Evolutionary conservation across 495 filamentous ascomycete genomes (phyloP).

Genomic region (Neurospora sp.): DNA sequence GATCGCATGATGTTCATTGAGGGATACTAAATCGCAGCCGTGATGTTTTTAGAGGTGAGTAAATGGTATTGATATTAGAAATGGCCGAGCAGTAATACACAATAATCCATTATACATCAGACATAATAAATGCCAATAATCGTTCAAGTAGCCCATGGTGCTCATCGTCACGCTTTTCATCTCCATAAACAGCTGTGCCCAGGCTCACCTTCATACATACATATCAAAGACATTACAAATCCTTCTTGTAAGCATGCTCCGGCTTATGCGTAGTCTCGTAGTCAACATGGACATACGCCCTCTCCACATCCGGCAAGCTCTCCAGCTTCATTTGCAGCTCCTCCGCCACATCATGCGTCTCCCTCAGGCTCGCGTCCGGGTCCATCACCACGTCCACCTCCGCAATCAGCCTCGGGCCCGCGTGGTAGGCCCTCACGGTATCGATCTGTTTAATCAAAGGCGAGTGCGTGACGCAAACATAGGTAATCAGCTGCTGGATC

Average conservation of each 20-base stretch:
- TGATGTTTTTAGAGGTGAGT: neutral
- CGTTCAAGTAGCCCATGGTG: neutral
- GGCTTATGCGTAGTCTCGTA: conserved; percentile 96
- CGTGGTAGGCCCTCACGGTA: conserved; percentile 88
- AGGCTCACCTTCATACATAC: neutral
- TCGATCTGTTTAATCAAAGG: conserved; percentile 72
- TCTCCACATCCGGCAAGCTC: conserved; percentile 81
- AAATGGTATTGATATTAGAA: neutral
- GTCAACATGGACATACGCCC: conserved; percentile 95
- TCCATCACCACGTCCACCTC: conserved; percentile 90
- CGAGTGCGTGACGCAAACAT: conserved; percentile 92
- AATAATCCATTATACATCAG: neutral
- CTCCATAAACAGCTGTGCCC: neutral
- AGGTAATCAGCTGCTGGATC: conserved; percentile 89
- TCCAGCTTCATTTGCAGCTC: conserved; percentile 92
- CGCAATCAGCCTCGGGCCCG: conserved; percentile 79
- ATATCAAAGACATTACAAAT: conserved; percentile 23
- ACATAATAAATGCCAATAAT: neutral
- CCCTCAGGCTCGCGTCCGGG: conserved; percentile 51
- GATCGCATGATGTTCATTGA: neutral
- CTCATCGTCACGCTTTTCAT: neutral
- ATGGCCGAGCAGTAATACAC: neutral
- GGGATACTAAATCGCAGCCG: too few species aligned
- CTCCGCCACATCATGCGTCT: conserved; percentile 90
- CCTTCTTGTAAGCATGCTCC: conserved; percentile 49